A percentile compares a stretch with the other conserved stretches of the same genome.
These are phyloP conservation scores for Lentithecium fluviatile DNA, from an alignment of 495 filamentous ascomycete species.

Conservation along the genomic window DNA sequence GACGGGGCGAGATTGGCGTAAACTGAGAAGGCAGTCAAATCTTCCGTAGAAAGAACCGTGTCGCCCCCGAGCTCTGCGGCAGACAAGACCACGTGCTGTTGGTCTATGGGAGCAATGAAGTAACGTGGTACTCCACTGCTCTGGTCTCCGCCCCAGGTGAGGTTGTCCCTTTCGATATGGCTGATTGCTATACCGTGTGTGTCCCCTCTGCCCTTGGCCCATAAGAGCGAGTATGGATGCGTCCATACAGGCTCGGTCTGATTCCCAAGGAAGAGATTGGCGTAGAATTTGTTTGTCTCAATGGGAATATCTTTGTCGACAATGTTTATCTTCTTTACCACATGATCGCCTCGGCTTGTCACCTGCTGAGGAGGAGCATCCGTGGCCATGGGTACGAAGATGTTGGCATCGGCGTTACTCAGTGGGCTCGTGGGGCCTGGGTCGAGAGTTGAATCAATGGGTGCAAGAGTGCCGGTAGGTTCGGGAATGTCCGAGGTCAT, in stretches of 20 bases:
- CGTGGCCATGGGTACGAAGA: conserved; percentile 43
- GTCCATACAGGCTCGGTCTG: conserved; percentile 73
- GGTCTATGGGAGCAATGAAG: conserved; percentile 78
- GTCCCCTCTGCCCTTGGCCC: conserved; percentile 68
- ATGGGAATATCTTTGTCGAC: conserved; percentile 54
- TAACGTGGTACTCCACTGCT: conserved; percentile 57
- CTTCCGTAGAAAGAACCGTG: conserved; percentile 62
- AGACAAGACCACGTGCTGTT: conserved; percentile 76
- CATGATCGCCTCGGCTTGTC: conserved; percentile 39
- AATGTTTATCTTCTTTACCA: conserved; percentile 38
- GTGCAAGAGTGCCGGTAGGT: conserved; percentile 19
- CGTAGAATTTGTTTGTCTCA: conserved; percentile 90
- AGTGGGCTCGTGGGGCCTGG: conserved; percentile 30
- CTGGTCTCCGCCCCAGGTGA: conserved; percentile 61
- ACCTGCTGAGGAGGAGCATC: conserved; percentile 41
- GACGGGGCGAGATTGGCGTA: conserved; percentile 64
- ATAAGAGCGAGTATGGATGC: conserved; percentile 80
- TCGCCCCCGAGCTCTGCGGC: conserved; percentile 65
- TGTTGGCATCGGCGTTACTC: conserved; percentile 29
- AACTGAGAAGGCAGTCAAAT: conserved; percentile 66
- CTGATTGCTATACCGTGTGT: conserved; percentile 67
- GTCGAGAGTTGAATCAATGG: conserved; percentile 34
- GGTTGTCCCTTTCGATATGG: conserved; percentile 65
- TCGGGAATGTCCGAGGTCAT: conserved; percentile 3
- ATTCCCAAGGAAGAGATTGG: conserved; percentile 77